phyloP scores from a whole-genome alignment of 169 alveolate genomes.

The Plasmodium cynomolgi region DNA sequence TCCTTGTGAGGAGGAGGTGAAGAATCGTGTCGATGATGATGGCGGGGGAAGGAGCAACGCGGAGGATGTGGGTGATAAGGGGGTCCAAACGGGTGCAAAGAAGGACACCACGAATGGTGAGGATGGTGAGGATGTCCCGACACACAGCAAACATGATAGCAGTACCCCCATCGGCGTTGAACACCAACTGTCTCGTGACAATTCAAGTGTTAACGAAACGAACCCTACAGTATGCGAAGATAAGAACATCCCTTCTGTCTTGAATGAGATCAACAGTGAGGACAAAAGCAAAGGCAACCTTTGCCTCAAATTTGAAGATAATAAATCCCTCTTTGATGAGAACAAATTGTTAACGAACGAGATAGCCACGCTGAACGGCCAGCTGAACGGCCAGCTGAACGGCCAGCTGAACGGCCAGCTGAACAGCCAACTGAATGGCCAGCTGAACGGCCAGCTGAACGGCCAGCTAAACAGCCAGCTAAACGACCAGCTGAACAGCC shows the following conservation, averaged over 20 bases:
- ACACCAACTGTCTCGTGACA: neutral
- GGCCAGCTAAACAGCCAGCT: slow-evolving; percentile 8
- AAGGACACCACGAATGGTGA: neutral
- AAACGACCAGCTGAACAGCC: neutral
- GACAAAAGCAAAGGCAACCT: neutral
- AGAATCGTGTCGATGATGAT: neutral
- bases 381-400: neutral
- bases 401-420: neutral
- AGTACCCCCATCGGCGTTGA: neutral
- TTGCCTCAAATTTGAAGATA: slow-evolving; percentile 10
- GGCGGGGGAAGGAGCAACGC: neutral
- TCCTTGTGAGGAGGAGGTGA: neutral
- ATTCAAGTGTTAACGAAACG: neutral
- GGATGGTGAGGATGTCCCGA: neutral
- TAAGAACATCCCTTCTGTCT: neutral
- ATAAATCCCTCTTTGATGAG: neutral
- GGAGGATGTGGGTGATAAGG: neutral
- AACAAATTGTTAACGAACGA: neutral
- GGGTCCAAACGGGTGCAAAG: neutral
- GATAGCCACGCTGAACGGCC: neutral
- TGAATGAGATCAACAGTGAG: neutral
- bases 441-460: neutral
- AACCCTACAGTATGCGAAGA: neutral
- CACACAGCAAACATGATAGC: neutral
- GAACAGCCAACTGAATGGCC: neutral